These are phyloP conservation scores for Durusdinium trenchii DNA, from an alignment of 73 alveolate genomes.

Conservation along the genomic window DNA sequence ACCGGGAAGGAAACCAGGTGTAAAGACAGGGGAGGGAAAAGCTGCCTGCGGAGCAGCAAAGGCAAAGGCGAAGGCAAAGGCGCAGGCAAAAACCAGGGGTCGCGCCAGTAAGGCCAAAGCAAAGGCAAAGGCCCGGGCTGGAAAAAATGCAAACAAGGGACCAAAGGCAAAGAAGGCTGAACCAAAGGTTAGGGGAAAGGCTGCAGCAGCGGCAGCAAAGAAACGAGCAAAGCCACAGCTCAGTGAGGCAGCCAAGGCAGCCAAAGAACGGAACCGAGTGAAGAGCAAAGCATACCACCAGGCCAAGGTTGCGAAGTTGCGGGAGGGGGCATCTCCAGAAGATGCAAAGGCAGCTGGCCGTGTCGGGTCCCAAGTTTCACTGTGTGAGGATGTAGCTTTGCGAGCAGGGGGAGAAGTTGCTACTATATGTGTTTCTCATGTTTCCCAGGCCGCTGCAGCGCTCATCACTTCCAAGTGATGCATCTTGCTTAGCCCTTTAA, in stretches of 20 bases:
- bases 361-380: background rate
- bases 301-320: background rate
- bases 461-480: background rate
- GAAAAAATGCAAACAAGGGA: background rate
- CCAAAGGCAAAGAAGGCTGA: background rate
- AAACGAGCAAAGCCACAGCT: background rate
- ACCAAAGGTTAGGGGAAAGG: background rate
- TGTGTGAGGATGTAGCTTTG: background rate
- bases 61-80: constrained; percentile 28
- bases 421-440: background rate
- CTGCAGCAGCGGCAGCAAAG: background rate
- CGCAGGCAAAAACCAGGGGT: background rate
- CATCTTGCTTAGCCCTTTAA: background rate
- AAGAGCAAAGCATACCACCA: background rate
- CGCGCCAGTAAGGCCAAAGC: background rate
- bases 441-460: background rate
- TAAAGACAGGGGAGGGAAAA: background rate
- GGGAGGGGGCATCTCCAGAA: background rate
- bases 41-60: background rate
- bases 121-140: background rate
- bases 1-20: background rate
- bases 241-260: background rate
- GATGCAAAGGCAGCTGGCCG: background rate
- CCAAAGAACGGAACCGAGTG: background rate
- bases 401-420: background rate